Percentiles rank a stretch among this genome's conserved stretches.
phyloP scores from a whole-genome alignment of 129 eudicot species.

The Arctium lappa region DNA sequence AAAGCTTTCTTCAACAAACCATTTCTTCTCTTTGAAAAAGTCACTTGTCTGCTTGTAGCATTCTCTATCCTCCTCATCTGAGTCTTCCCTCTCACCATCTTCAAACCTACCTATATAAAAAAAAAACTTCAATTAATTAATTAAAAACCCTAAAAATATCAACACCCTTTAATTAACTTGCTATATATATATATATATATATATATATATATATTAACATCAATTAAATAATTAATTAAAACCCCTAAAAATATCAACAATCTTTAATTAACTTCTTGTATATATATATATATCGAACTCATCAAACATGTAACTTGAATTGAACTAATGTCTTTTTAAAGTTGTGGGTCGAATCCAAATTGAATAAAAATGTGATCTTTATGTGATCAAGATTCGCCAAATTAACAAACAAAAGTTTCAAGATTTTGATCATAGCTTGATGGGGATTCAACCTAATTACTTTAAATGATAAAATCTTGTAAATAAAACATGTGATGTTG shows the following conservation, averaged over 20 bases:
- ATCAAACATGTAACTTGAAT: background rate
- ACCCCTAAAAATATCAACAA: background rate
- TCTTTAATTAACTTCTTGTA: background rate
- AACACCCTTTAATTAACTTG: background rate
- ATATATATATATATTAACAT: background rate
- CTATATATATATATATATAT: background rate
- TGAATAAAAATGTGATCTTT: background rate
- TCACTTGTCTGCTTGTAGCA: conserved; percentile 74
- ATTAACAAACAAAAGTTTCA: background rate
- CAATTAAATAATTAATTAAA: background rate
- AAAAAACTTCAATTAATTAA: background rate
- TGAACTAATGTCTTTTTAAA: background rate
- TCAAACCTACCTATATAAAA: conserved; percentile 8
- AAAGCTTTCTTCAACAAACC: conserved; percentile 75
- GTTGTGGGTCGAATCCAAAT: conserved; percentile 1
- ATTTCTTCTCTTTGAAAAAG: conserved; percentile 70
- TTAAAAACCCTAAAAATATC: background rate
- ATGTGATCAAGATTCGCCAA: background rate
- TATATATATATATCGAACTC: background rate
- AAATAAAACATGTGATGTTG: too few relatives aligned
- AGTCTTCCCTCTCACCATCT: conserved; percentile 74
- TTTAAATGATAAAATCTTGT: background rate
- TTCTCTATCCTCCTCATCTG: conserved; percentile 79
- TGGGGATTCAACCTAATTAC: background rate
- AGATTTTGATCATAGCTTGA: background rate